A percentile compares a stretch with the other conserved stretches of the same genome.
phyloP scores from a whole-genome alignment of 495 filamentous ascomycete genomes.

The Sordaria brevicollis region DNA sequence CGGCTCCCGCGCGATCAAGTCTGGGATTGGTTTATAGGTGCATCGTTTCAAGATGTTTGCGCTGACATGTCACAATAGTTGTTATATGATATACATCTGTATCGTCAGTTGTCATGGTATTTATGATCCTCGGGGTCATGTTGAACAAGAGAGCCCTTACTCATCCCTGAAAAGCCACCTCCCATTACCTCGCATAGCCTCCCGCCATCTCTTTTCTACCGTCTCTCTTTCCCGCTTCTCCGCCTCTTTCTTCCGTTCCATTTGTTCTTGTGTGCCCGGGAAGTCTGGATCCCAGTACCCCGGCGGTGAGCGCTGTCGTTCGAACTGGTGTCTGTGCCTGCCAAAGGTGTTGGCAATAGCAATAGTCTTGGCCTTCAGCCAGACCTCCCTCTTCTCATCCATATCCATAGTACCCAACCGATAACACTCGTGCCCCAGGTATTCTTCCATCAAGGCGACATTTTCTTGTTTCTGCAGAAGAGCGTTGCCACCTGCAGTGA shows the following conservation, averaged over 20 bases:
- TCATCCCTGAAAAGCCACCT: conserved; percentile 78
- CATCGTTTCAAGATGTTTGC: neutral
- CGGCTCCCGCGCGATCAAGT: too few species aligned
- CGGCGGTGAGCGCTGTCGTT: conserved; percentile 59
- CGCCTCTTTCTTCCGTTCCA: conserved; percentile 51
- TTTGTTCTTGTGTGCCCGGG: conserved; percentile 70
- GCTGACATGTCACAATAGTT: too few species aligned
- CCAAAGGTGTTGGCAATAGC: conserved; percentile 62
- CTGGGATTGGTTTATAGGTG: too few species aligned
- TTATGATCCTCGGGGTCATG: neutral
- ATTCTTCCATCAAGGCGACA: conserved; percentile 49
- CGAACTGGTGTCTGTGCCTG: conserved; percentile 65
- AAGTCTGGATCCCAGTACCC: conserved; percentile 89
- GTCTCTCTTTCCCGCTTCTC: conserved; percentile 45
- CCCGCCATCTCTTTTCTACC: conserved; percentile 64
- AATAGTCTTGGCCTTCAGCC: conserved; percentile 57
- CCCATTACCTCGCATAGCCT: conserved; percentile 69
- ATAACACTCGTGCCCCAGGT: conserved; percentile 50
- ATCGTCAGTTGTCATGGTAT: too few species aligned
- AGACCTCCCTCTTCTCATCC: conserved; percentile 42
- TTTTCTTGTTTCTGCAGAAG: conserved; percentile 32
- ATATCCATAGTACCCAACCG: conserved; percentile 35
- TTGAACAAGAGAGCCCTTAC: conserved; percentile 16
- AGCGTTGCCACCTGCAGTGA: conserved; percentile 17
- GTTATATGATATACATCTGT: too few species aligned